Base-by-base conservation (phyloP, 2,329 filamentous ascomycete genomes). In the Fusarium sp. region DNA sequence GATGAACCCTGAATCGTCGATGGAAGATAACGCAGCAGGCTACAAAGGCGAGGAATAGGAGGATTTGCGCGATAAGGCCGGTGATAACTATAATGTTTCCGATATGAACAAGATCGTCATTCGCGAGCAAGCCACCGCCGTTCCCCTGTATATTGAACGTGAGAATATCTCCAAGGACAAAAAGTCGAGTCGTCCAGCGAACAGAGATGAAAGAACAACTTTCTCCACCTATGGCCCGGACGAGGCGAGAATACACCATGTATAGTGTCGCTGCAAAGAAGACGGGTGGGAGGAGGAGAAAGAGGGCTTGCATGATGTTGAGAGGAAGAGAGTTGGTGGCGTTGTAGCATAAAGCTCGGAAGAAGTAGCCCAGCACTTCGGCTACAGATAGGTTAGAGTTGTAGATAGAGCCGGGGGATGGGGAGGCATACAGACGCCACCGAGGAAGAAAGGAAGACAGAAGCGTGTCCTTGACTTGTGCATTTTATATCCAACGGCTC, bases 381-480 rank as follows among this genome's bases (percentile, higher is more conserved):
- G 47, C 74, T 76, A 3, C 0, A 15, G 1, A n/a, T 1, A 14
- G 6, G 22, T 75, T 13, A 69, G 60, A 24, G 24, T 20, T 26
- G 7, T 24, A 13, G 0, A 15, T 3, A 2, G 6, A 2, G 0
- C 3, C 2, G 0, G 8, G 5, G 5, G 5, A 20, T 1, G 0
- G 4, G 2, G 4, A 14, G 10, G 80, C 86, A 34, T 81, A 87
- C 86, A 84, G 7, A 83, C 30, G 2, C 84, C 85, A 1, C 87
- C 87, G 4, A 86, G 72, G 22, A 85, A 71, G 59, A 88, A 84
- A 0, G 84, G 81, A 3, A 84, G 79, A 66, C 87, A 87, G 73
- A 86, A 89, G 83, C 85, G 88, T 17, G 83, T 84, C 39, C 82
- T 80, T 6, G 83, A 83, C 32, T 80, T 83, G 26, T 83, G 74